Evolutionary conservation across 2,329 filamentous ascomycete genomes (phyloP).

Genomic region (Beauveria sp.): DNA sequence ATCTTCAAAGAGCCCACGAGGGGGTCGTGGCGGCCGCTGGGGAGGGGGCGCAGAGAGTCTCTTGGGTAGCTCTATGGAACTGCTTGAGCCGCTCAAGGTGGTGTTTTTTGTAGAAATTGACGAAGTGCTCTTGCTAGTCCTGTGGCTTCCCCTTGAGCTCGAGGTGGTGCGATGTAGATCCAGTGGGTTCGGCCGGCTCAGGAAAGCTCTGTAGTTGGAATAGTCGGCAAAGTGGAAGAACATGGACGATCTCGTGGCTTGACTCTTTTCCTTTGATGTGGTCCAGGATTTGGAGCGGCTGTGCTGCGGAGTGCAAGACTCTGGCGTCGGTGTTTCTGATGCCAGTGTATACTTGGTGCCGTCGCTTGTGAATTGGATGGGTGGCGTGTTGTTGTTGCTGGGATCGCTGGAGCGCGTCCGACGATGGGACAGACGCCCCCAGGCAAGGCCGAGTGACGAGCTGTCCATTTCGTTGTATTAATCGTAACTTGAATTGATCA

Average conservation of each 20-base stretch:
- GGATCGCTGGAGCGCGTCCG: constrained; percentile 3
- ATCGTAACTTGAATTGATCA: not conserved
- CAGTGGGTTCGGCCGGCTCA: not conserved
- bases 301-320: not conserved
- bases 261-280: not conserved
- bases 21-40: constrained; percentile 7
- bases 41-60: not conserved
- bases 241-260: not conserved
- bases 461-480: not conserved
- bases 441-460: not conserved
- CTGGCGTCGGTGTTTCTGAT: not conserved
- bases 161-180: not conserved
- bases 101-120: not conserved
- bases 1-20: constrained; percentile 7
- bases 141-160: not conserved
- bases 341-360: constrained; percentile 1
- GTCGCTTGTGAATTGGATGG: constrained; percentile 1
- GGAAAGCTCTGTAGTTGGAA: not conserved
- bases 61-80: not conserved
- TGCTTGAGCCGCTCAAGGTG: not conserved
- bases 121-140: not conserved
- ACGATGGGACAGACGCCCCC: constrained; percentile 8
- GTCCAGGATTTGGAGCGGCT: constrained; percentile 6
- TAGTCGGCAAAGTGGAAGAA: not conserved
- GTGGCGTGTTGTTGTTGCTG: not conserved